Base-by-base conservation (phyloP, 306 rosid species). In the Cucurbita ficifolia region DNA sequence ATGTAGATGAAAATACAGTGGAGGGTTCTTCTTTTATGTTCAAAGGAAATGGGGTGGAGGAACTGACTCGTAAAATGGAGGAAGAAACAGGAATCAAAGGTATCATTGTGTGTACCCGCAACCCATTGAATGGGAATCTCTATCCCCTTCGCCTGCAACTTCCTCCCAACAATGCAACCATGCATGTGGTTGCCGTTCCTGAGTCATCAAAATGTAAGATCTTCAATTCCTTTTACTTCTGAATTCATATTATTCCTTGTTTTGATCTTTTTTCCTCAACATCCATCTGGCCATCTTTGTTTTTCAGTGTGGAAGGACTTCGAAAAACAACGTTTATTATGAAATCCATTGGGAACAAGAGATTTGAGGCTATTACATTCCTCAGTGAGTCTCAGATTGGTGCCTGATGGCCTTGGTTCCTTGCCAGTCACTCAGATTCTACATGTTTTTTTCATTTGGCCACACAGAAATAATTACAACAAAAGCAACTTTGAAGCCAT, bases 131-230 rank as follows among this genome's bases (percentile, higher is more conserved):
- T 77, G 85, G 87, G 38, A 87, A 86, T 77, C 88, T 94, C 4
- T 81, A 67, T 72, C 98, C 98, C 45, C 97, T 94, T 80, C 92
- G 89, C 22, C 82, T 94, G 88, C 96, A 90, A 81, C 96, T 94
- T 75, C 98, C 98, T 79, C 98, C 98, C 5, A 89, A 90, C 86
- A 90, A 82, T 81, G 87, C 85, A 0, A 84, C 86, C 4, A 89
- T 94, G 95, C 87, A 83, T 3, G 90, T 94, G 71, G 79, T 90
- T 39, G 78, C 91, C 57, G 88, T 94, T 79, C 86, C 82, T 21
- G 81, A 87, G 1, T 71, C 81, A 21, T 89, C 98, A 3, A 82
- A 78, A 65, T 83, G 98, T 94, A 58, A 86, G 82, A 70, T 17
- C 76, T 67, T 82, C 3, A 21, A 54, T 10, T 62, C 22, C 24